A percentile compares a stretch with the other conserved stretches of the same genome.
Conservation (phyloP, 2,329 filamentous ascomycete genomes). For the Zarea fungicola region DNA sequence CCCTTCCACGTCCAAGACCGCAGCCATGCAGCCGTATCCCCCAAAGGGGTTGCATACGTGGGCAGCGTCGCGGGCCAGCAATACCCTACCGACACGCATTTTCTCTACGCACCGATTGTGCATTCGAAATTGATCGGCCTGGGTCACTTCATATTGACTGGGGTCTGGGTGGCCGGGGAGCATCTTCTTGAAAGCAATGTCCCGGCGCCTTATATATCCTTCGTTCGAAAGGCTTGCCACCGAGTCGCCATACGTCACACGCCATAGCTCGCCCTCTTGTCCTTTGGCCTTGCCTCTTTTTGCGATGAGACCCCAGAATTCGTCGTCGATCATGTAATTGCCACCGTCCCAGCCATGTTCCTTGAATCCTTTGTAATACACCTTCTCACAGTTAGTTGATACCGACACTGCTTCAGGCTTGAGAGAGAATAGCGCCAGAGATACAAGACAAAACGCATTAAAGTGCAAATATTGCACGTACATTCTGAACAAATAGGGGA, state of each 20-base stretch:
- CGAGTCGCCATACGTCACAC: neutral
- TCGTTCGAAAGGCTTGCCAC: neutral
- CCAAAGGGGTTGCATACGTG: conserved; percentile 51
- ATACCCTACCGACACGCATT: conserved; percentile 42
- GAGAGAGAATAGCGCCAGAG: too few species aligned
- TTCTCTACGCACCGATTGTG: conserved; percentile 44
- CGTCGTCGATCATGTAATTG: too few species aligned
- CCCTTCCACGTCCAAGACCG: conserved; percentile 44
- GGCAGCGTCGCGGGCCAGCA: conserved; percentile 47
- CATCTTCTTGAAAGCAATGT: conserved; percentile 39
- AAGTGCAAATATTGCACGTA: too few species aligned
- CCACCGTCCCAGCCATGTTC: too few species aligned
- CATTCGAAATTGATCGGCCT: conserved; percentile 37
- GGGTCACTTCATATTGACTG: conserved; percentile 40
- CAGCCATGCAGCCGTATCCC: conserved; percentile 44
- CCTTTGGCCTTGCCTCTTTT: too few species aligned
- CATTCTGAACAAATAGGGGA: conserved; percentile 27
- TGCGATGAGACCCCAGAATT: too few species aligned
- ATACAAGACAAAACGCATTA: too few species aligned
- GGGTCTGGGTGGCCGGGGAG: conserved; percentile 46
- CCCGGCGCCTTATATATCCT: neutral
- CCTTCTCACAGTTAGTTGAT: too few species aligned
- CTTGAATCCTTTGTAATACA: too few species aligned
- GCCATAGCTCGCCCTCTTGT: too few species aligned
- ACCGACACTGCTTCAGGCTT: too few species aligned